These are phyloP conservation scores for Huntiella bhutanensis DNA, from an alignment of 2,329 filamentous ascomycete genomes.

Conservation along the genomic window DNA sequence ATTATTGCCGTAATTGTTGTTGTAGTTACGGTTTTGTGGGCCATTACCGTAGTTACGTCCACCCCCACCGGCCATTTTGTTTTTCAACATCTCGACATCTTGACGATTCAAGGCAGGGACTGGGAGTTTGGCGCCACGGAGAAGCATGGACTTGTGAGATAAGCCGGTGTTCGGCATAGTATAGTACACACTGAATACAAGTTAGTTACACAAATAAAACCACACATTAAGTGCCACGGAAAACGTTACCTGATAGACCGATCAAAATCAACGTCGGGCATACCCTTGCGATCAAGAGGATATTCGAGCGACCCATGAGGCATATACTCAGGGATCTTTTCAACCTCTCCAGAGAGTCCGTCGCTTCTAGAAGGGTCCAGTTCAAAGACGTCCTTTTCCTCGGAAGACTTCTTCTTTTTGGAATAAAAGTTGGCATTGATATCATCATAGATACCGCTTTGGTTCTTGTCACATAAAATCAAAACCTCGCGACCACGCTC, in stretches of 20 bases:
- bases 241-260: constrained; percentile 52
- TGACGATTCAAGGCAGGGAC: constrained; percentile 51
- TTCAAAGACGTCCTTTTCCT: constrained; percentile 40
- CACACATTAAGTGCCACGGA: not conserved
- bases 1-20: constrained; percentile 6
- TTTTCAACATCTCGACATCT: constrained; percentile 56
- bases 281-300: constrained; percentile 49
- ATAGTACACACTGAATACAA: constrained; percentile 51
- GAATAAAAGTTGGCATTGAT: constrained; percentile 76
- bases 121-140: constrained; percentile 63
- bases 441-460: constrained; percentile 55
- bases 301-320: constrained; percentile 68
- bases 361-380: constrained; percentile 59
- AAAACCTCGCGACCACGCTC: constrained; percentile 62
- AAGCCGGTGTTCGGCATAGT: constrained; percentile 56
- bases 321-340: constrained; percentile 67
- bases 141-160: constrained; percentile 81
- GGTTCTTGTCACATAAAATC: constrained; percentile 65
- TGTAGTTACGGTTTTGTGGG: constrained; percentile 28
- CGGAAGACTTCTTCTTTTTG: constrained; percentile 44
- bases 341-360: constrained; percentile 61
- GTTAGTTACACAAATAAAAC: constrained; percentile 16
- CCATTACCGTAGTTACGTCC: constrained; percentile 51
- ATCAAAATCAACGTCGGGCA: constrained; percentile 69
- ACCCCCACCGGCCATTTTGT: constrained; percentile 37